Percentiles rank a stretch among this genome's conserved stretches.
These are phyloP conservation scores for Vitis cinerea DNA, from an alignment of 164 flowering plant genomes.

Conservation along the genomic window DNA sequence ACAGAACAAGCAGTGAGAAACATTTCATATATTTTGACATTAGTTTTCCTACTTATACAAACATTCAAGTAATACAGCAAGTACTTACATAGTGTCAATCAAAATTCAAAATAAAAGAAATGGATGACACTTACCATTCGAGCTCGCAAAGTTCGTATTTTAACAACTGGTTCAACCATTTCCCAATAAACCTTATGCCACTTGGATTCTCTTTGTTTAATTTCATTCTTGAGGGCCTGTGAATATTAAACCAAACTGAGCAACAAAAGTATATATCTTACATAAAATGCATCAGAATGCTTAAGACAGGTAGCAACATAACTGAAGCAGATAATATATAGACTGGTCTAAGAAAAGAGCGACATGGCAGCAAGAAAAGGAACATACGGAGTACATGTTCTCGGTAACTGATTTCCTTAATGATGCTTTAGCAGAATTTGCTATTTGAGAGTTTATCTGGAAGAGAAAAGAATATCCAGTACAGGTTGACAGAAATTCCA, in stretches of 20 bases:
- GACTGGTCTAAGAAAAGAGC: background rate
- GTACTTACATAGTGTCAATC: background rate
- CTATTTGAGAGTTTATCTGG: conserved; percentile 78
- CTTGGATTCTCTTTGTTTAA: conserved; percentile 70
- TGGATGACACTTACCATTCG: conserved; percentile 58
- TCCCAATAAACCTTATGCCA: conserved; percentile 91
- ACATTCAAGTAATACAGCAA: too few species aligned
- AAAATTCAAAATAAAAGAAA: background rate
- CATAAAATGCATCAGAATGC: background rate
- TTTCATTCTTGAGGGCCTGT: conserved; percentile 88
- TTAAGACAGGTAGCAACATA: background rate
- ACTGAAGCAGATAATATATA: background rate
- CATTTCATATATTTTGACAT: too few species aligned
- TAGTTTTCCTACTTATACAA: too few species aligned
- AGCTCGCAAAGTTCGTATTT: conserved; percentile 87
- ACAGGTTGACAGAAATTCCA: background rate
- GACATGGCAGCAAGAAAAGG: background rate
- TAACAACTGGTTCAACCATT: conserved; percentile 69
- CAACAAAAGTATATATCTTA: background rate
- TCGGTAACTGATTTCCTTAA: conserved; percentile 88
- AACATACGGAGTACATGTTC: conserved; percentile 85
- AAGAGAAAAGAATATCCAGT: conserved; percentile 1
- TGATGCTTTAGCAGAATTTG: conserved; percentile 68
- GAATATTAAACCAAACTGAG: background rate
- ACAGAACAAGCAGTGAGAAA: too few species aligned